Percentiles rank a stretch among this genome's conserved stretches.
These are phyloP conservation scores for Taphrina wiesneri DNA, from an alignment of 1,139 yeast genomes.

Conservation along the genomic window DNA sequence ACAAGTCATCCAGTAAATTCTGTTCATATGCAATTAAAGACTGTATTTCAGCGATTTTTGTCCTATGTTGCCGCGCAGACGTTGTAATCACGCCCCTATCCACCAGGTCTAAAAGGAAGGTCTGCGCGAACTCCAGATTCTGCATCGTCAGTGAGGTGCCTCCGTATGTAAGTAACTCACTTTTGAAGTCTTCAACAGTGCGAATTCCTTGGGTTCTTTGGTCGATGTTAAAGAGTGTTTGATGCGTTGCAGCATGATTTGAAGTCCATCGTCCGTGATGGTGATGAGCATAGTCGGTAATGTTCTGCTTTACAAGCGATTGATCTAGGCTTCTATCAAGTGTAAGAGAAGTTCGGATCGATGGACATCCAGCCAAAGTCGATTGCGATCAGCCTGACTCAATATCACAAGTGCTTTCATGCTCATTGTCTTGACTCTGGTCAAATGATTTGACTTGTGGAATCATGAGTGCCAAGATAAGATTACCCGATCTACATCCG, in stretches of 20 bases:
- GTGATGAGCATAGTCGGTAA: background rate
- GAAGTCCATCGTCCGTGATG: background rate
- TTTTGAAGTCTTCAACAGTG: background rate
- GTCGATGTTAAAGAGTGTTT: background rate
- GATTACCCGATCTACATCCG: background rate
- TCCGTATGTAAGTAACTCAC: background rate
- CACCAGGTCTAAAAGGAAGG: conserved; percentile 4
- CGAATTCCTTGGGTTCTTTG: background rate
- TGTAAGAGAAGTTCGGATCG: too few species aligned
- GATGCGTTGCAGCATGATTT: background rate
- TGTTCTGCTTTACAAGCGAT: too few species aligned
- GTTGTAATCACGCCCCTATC: background rate
- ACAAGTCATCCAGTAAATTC: background rate
- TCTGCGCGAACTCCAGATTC: conserved; percentile 34
- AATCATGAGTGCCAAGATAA: too few species aligned
- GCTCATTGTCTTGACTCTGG: too few species aligned
- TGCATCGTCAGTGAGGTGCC: background rate
- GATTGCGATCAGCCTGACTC: too few species aligned
- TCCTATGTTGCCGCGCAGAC: background rate
- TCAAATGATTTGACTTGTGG: too few species aligned
- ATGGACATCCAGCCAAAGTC: too few species aligned
- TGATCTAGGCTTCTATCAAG: too few species aligned
- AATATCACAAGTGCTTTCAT: too few species aligned
- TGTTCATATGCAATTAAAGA: conserved; percentile 12
- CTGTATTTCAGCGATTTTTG: conserved; percentile 12